These are phyloP conservation scores for Candida insectalens DNA, from an alignment of 805 yeast species.

Conservation along the genomic window DNA sequence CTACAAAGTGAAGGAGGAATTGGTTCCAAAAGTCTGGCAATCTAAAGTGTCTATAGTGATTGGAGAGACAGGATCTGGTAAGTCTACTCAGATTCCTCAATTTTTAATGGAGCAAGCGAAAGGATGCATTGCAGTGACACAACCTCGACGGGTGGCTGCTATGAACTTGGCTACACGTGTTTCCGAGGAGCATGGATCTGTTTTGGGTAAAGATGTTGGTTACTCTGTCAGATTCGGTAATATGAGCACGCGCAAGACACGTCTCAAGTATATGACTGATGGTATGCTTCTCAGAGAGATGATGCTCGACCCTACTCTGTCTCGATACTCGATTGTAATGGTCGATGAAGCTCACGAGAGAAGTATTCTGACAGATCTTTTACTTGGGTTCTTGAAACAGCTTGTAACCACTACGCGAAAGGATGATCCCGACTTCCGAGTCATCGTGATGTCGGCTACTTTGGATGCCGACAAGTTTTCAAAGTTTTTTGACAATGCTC, in stretches of 20 bases:
- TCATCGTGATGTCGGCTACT: conserved; percentile 94
- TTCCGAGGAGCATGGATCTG: conserved; percentile 75
- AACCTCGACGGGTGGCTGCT: conserved; percentile 97
- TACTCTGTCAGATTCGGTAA: conserved; percentile 90
- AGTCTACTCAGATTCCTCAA: conserved; percentile 95
- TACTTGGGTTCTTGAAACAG: conserved; percentile 79
- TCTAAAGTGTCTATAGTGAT: conserved; percentile 72
- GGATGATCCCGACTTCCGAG: conserved; percentile 40
- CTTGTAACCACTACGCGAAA: conserved; percentile 40
- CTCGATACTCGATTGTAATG: conserved; percentile 63
- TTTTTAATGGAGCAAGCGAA: conserved; percentile 54
- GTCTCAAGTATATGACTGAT: conserved; percentile 82
- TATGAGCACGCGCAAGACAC: conserved; percentile 45
- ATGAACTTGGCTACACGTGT: conserved; percentile 89
- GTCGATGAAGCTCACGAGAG: conserved; percentile 98
- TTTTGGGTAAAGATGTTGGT: conserved; percentile 76
- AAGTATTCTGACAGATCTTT: conserved; percentile 81
- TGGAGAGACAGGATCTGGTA: conserved; percentile 98
- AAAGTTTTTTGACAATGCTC: conserved; percentile 65
- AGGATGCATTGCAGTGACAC: conserved; percentile 74
- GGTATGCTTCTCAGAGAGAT: conserved; percentile 94
- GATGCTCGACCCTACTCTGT: conserved; percentile 60
- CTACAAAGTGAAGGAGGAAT: conserved; percentile 55
- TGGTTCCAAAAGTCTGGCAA: conserved; percentile 41
- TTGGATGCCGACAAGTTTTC: conserved; percentile 85